Evolutionary conservation across 2,329 filamentous ascomycete species (phyloP).

Genomic region (Colletotrichum sp.): DNA sequence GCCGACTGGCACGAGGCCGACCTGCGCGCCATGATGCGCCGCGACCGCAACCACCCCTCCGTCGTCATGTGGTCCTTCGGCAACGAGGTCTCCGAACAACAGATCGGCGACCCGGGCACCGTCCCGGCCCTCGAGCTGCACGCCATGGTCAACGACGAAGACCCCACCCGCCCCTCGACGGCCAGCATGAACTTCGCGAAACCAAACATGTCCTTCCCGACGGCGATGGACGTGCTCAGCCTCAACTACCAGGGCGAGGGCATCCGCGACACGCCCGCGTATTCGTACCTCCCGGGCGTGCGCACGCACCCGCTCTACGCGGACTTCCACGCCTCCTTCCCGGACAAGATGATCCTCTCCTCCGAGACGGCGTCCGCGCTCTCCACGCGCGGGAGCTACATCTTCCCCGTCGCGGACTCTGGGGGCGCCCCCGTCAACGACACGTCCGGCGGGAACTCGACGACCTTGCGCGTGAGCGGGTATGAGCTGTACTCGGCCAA

Average conservation of each 20-base stretch:
- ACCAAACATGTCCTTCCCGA: constrained; percentile 41
- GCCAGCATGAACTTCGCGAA: constrained; percentile 51
- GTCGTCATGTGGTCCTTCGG: constrained; percentile 58
- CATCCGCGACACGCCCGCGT: constrained; percentile 32
- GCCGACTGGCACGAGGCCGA: constrained; percentile 59
- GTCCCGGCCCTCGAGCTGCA: constrained; percentile 38
- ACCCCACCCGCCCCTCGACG: constrained; percentile 49
- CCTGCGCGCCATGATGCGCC: constrained; percentile 53
- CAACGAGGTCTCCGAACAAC: constrained; percentile 59
- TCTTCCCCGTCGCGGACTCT: constrained; percentile 53
- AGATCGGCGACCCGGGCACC: constrained; percentile 33
- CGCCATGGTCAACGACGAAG: constrained; percentile 49
- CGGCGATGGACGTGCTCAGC: constrained; percentile 50
- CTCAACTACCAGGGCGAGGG: constrained; percentile 64
- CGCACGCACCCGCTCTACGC: constrained; percentile 37
- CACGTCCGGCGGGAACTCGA: constrained; percentile 42
- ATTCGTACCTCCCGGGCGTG: constrained; percentile 33
- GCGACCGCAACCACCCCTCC: constrained; percentile 61
- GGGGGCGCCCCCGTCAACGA: constrained; percentile 41
- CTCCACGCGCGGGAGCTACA: constrained; percentile 55
- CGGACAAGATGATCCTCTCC: constrained; percentile 50
- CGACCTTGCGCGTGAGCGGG: constrained; percentile 43
- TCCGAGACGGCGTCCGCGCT: constrained; percentile 50
- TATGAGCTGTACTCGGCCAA: constrained; percentile 56
- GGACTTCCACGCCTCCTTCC: constrained; percentile 47